phyloP scores from a whole-genome alignment of 768 basidiomycete species.

The Lentinula edodes region DNA sequence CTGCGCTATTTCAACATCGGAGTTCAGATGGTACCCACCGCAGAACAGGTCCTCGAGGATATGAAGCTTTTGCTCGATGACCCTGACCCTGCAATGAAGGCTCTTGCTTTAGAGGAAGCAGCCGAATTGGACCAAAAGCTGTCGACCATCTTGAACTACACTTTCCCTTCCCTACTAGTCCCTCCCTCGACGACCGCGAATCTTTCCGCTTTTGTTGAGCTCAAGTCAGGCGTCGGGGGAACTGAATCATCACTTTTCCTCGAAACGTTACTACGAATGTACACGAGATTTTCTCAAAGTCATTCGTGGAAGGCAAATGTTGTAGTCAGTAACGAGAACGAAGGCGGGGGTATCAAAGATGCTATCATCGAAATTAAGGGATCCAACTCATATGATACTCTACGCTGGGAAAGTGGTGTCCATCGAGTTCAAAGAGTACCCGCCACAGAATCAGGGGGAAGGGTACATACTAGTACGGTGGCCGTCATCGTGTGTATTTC shows the following conservation, averaged over 20 bases:
- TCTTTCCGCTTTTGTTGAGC: conserved; percentile 78
- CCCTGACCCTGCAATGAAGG: conserved; percentile 68
- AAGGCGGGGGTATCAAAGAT: conserved; percentile 68
- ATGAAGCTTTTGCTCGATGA: conserved; percentile 60
- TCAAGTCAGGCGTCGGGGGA: conserved; percentile 92
- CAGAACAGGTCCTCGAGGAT: conserved; percentile 60
- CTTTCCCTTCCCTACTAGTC: conserved; percentile 68
- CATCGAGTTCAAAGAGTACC: conserved; percentile 95
- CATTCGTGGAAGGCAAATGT: conserved; percentile 56
- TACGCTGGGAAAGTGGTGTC: conserved; percentile 92
- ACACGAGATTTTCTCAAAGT: conserved; percentile 56
- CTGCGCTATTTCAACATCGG: neutral
- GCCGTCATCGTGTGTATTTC: conserved; percentile 62
- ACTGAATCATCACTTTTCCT: conserved; percentile 83
- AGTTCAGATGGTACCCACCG: conserved; percentile 11
- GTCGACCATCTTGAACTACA: conserved; percentile 28
- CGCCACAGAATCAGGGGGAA: conserved; percentile 79
- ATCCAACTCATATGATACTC: conserved; percentile 65
- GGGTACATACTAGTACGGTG: conserved; percentile 90
- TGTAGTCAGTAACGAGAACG: conserved; percentile 51
- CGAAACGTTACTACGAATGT: conserved; percentile 76
- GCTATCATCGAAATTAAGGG: conserved; percentile 79
- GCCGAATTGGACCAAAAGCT: conserved; percentile 18
- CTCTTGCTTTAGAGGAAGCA: conserved; percentile 17
- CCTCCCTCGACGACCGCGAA: conserved; percentile 62